Conservation (phyloP, 2,329 filamentous ascomycete genomes). For the Huntiella omanensis region DNA sequence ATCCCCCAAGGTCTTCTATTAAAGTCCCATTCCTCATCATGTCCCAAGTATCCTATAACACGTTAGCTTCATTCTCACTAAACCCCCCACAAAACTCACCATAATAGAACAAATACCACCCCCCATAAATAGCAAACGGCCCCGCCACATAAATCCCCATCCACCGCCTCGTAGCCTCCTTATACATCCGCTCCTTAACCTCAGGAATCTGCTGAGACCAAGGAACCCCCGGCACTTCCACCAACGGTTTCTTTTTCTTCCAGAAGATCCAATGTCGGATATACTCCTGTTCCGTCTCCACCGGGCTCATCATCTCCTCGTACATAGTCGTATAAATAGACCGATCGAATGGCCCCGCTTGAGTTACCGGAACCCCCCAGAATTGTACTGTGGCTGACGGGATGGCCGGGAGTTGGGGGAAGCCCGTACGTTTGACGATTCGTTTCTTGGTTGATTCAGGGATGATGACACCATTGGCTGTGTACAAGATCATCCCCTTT, state of each 20-base stretch:
- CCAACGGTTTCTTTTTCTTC: constrained; percentile 1
- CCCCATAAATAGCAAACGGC: constrained; percentile 7
- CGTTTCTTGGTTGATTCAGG: too few relatives aligned
- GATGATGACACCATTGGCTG: too few relatives aligned
- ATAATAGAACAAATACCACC: constrained; percentile 7
- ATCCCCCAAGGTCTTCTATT: not conserved
- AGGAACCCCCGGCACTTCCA: constrained; percentile 1
- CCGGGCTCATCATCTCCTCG: not conserved
- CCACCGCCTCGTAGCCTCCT: constrained; percentile 7
- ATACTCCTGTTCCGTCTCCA: not conserved
- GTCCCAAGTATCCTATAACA: constrained; percentile 1
- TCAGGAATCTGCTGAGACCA: constrained; percentile 8
- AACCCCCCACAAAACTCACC: not conserved
- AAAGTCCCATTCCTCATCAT: not conserved
- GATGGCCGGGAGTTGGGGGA: too few relatives aligned
- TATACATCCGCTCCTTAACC: constrained; percentile 10
- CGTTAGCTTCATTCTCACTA: not conserved
- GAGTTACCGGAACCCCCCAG: not conserved
- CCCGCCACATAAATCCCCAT: constrained; percentile 8
- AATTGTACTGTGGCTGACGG: too few relatives aligned
- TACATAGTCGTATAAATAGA: not conserved
- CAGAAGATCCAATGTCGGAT: not conserved
- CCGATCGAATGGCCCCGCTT: not conserved
- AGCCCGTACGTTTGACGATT: too few relatives aligned
- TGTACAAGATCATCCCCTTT: too few relatives aligned